phyloP scores from a whole-genome alignment of 805 yeast species.

The Ogataea pini region DNA sequence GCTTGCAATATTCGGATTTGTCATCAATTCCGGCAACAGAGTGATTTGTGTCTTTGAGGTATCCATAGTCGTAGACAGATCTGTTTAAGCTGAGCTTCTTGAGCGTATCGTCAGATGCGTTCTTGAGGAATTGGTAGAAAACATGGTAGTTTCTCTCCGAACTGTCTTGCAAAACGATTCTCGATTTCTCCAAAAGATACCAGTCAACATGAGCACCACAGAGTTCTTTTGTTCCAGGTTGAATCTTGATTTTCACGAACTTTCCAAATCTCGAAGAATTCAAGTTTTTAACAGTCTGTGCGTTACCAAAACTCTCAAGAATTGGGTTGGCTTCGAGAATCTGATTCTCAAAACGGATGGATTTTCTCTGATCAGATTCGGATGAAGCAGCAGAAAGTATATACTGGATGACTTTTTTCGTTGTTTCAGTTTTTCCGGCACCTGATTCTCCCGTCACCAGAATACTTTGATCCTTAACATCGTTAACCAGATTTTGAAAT shows the following conservation, averaged over 20 bases:
- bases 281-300: constrained; percentile 90
- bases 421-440: constrained; percentile 98
- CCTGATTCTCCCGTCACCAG: constrained; percentile 99
- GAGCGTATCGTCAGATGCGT: constrained; percentile 55
- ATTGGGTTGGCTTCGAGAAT: constrained; percentile 94
- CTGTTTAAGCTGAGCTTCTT: constrained; percentile 44
- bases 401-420: constrained; percentile 92
- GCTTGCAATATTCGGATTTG: constrained; percentile 58
- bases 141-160: constrained; percentile 91
- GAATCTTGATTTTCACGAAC: constrained; percentile 84
- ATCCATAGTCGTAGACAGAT: constrained; percentile 49
- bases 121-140: constrained; percentile 82
- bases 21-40: constrained; percentile 79
- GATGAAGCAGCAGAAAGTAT: constrained; percentile 68
- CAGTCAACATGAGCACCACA: constrained; percentile 92
- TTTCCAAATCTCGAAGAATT: constrained; percentile 97
- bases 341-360: constrained; percentile 69
- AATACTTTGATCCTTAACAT: constrained; percentile 80
- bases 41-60: constrained; percentile 55
- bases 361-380: constrained; percentile 24
- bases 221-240: constrained; percentile 55
- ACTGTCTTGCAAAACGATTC: constrained; percentile 75
- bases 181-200: constrained; percentile 89
- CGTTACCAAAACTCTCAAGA: constrained; percentile 93
- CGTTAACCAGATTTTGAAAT: constrained; percentile 67